A percentile compares a stretch with the other conserved stretches of the same genome.
Evolutionary conservation across 345 rosid species (phyloP).

Genomic region (Camelina sativa): DNA sequence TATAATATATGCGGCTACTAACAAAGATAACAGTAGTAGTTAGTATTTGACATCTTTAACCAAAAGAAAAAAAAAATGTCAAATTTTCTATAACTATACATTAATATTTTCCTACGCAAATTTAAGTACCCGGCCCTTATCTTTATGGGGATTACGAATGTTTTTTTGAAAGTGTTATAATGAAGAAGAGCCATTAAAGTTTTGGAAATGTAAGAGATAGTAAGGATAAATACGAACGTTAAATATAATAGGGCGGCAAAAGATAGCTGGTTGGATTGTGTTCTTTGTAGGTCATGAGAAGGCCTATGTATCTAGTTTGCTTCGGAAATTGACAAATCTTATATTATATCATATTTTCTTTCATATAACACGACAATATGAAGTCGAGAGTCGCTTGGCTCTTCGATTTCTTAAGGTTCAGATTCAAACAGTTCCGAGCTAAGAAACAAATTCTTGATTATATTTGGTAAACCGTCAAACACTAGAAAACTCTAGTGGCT

Average conservation of each 20-base stretch:
- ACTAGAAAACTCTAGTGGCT: conserved; percentile 38
- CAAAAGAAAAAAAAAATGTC: too few relatives aligned
- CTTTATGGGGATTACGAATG: conserved; percentile 31
- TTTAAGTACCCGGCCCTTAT: background rate
- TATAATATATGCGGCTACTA: background rate
- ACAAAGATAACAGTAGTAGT: background rate
- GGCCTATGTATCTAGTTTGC: conserved; percentile 43
- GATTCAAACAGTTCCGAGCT: conserved; percentile 15
- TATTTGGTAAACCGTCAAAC: conserved; percentile 41
- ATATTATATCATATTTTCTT: conserved; percentile 3
- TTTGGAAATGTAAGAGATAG: conserved; percentile 47
- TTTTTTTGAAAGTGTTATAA: conserved; percentile 29
- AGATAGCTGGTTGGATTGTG: conserved; percentile 48
- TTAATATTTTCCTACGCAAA: background rate
- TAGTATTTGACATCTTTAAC: background rate
- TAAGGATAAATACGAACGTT: conserved; percentile 44
- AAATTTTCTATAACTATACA: background rate
- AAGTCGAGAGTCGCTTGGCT: conserved; percentile 37
- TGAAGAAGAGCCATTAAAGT: conserved; percentile 28
- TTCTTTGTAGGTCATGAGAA: conserved; percentile 45
- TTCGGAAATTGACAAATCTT: conserved; percentile 41
- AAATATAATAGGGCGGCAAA: conserved; percentile 47
- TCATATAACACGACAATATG: conserved; percentile 41
- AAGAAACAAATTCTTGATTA: conserved; percentile 33
- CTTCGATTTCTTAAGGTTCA: conserved; percentile 45